These are phyloP conservation scores for Sporothrix luriei DNA, from an alignment of 2,329 filamentous ascomycete species.

Conservation along the genomic window DNA sequence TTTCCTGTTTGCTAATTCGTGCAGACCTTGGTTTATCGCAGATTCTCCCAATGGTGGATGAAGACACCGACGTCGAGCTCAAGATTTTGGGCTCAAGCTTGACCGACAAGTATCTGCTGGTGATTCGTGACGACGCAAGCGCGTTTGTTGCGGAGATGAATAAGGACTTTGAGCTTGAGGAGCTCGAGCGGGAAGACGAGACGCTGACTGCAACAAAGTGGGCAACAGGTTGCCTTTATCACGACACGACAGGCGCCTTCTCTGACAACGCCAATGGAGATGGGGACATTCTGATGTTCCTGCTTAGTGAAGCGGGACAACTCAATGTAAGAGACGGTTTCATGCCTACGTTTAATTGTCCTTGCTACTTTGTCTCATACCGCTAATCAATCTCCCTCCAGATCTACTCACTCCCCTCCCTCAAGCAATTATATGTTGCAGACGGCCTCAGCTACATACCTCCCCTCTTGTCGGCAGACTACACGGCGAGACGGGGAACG, in stretches of 20 bases:
- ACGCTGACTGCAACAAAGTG: slow-evolving; percentile 67
- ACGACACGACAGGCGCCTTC: slow-evolving; percentile 64
- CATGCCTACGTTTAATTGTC: not conserved
- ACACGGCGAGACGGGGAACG: slow-evolving; percentile 68
- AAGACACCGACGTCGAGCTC: slow-evolving; percentile 80
- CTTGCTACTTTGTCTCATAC: not conserved
- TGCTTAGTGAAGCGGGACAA: slow-evolving; percentile 74
- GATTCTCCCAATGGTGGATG: slow-evolving; percentile 90
- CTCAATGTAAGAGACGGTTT: slow-evolving; percentile 63
- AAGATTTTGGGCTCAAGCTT: slow-evolving; percentile 80
- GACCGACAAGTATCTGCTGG: slow-evolving; percentile 79
- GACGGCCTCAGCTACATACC: slow-evolving; percentile 79
- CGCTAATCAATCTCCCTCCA: slow-evolving; percentile 45
- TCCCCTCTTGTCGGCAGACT: slow-evolving; percentile 72
- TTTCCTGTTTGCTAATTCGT: slow-evolving; percentile 32
- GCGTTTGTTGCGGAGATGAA: slow-evolving; percentile 79
- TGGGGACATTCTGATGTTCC: slow-evolving; percentile 69
- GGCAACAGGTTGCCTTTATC: slow-evolving; percentile 81
- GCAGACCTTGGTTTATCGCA: slow-evolving; percentile 85
- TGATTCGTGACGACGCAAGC: slow-evolving; percentile 82
- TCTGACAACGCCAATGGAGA: slow-evolving; percentile 44
- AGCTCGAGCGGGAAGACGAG: slow-evolving; percentile 67
- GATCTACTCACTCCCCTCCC: slow-evolving; percentile 75
- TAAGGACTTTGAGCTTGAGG: slow-evolving; percentile 80
- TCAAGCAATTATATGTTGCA: slow-evolving; percentile 72